These are phyloP conservation scores for Puccinia brachypodii DNA, from an alignment of 1,284 basidiomycete species.

Conservation along the genomic window DNA sequence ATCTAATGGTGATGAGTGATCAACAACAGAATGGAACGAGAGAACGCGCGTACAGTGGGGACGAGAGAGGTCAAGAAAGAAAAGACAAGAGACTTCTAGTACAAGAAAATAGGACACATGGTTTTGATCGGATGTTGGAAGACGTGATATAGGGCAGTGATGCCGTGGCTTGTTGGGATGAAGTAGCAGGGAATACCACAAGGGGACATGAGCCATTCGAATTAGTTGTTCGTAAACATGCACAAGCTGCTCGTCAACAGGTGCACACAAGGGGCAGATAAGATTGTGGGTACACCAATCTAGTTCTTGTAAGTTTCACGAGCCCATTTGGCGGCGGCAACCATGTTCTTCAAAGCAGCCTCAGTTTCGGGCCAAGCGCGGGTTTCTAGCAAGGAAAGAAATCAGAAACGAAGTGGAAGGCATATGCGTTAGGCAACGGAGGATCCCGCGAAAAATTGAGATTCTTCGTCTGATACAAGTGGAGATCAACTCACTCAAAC, in stretches of 20 bases:
- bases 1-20: no score
- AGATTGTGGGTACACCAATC: neutral
- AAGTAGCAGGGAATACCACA: neutral
- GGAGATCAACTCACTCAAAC: slow-evolving; percentile 57
- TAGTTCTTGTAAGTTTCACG: slow-evolving; percentile 48
- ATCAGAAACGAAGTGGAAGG: neutral
- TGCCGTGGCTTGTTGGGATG: neutral
- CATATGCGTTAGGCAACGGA: neutral
- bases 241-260: neutral
- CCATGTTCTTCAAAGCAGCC: slow-evolving; percentile 79
- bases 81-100: neutral
- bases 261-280: neutral
- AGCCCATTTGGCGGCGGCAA: slow-evolving; percentile 59
- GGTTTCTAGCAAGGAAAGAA: slow-evolving; percentile 59
- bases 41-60: no score
- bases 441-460: neutral
- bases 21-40: no score
- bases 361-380: slow-evolving; percentile 97
- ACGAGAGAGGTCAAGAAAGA: neutral
- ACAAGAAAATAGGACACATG: no score
- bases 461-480: neutral
- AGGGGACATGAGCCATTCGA: neutral
- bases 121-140: neutral
- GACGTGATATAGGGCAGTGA: neutral
- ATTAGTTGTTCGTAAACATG: neutral